Evolutionary conservation across 108 stramenopile species (phyloP), one percentile per base, ranked within the genome.

Genomic region (Licmophora abbreviata): DNA sequence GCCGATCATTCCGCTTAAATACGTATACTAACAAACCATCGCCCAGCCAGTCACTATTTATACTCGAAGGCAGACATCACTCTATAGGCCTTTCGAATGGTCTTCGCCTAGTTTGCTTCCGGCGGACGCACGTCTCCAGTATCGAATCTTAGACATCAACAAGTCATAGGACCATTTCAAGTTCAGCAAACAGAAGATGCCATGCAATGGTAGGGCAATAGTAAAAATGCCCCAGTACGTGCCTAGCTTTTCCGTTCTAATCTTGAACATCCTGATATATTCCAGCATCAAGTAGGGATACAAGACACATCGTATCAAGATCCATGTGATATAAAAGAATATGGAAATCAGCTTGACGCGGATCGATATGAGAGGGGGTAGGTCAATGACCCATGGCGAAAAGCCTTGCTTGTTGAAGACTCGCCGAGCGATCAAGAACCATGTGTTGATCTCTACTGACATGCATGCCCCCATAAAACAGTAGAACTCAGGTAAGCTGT

Each of bases 341-440:
- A 85, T 66, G 18, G 77, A 79, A 35, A 92, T 88, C 26, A 92
- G 51, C 59, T 92, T 88, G 44, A 92, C 54, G 10, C 91, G 74
- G 37, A 88, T 67, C 18, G 82, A 84, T 1, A 90, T 50, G 44
- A 81, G 70, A 35, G 56, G 57, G 2, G 56, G 64, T 24, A 85
- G 52, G 69, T 86, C 75, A 51, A 87, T 75, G 21, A 79, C 71
- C 89, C 89, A 91, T 14, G 90, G 85, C 23, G 71, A 67, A 59
- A 87, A 79, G 7, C 85, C 83, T 48, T 81, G 72, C 38, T 86
- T 86, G 62, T 93, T 88, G 73, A 93, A 86, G n/a, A 93, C 83
- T 20, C 91, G 61, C 43, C 91, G 65, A 7, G 87, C 87, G 34
- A 93, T 88, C 46, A 93, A 74, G 42, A 85, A 86, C 91, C 91